These are phyloP conservation scores for Chlorella sp. DNA, from an alignment of 139 green algal species.

Conservation along the genomic window DNA sequence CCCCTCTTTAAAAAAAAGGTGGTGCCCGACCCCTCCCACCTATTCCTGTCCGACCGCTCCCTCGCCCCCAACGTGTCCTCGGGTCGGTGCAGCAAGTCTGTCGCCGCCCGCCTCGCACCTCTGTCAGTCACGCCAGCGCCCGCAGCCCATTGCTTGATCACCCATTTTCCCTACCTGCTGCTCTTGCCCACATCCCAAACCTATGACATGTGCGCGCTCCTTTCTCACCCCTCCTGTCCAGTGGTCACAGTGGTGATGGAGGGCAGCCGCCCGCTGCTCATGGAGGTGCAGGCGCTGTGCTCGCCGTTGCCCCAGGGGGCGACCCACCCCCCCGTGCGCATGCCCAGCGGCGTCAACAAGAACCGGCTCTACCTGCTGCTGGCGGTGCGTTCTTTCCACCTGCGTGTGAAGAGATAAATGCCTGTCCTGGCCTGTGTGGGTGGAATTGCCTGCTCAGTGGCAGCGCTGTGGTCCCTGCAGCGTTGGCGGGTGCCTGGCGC, in stretches of 20 bases:
- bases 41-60: conserved; percentile 65
- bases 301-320: conserved; percentile 22
- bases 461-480: not conserved
- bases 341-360: conserved; percentile 57
- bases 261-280: conserved; percentile 77
- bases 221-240: not conserved
- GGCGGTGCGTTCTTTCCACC: no score
- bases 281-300: conserved; percentile 91
- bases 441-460: not conserved
- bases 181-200: no score
- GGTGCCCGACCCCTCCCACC: conserved; percentile 68
- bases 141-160: no score
- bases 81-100: not conserved
- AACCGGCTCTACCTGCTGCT: conserved; percentile 75
- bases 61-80: conserved; percentile 3
- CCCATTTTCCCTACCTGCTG: no score
- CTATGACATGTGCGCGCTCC: no score
- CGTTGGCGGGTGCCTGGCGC: no score
- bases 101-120: no score
- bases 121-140: no score
- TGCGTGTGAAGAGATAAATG: no score
- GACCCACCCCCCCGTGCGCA: conserved; percentile 30
- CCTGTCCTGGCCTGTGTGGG: conserved; percentile 38
- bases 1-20: no score
- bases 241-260: conserved; percentile 75